These are phyloP conservation scores for Yarrowia keelungensis DNA, from an alignment of 805 yeast species.

Conservation along the genomic window DNA sequence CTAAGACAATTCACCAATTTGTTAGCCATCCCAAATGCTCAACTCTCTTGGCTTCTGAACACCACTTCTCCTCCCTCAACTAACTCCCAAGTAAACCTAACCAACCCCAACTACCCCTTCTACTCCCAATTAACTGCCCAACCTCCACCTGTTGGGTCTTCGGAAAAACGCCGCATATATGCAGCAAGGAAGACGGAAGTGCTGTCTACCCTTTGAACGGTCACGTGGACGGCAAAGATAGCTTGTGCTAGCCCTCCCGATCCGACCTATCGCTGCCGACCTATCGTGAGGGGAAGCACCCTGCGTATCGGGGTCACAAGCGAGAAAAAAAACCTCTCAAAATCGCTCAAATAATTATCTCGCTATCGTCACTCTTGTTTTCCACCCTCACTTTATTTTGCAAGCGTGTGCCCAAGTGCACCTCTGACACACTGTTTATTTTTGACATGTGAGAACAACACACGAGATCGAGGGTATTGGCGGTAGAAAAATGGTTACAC, in stretches of 20 bases:
- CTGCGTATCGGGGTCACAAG: neutral
- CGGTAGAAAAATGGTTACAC: too few species aligned
- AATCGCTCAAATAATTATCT: conserved; percentile 13
- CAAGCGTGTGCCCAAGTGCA: neutral
- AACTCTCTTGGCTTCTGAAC: too few species aligned
- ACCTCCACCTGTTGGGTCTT: neutral
- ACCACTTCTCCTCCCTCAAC: neutral
- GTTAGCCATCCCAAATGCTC: too few species aligned
- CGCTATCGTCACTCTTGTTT: neutral
- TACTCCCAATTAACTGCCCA: neutral
- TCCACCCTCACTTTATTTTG: neutral
- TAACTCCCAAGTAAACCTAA: neutral
- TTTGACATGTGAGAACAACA: neutral
- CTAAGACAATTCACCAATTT: too few species aligned
- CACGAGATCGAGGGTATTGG: too few species aligned
- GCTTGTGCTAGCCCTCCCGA: too few species aligned
- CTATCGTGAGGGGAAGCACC: conserved; percentile 4
- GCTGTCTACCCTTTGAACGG: neutral
- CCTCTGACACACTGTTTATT: neutral
- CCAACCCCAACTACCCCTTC: too few species aligned
- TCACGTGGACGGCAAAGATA: neutral
- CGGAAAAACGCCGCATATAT: conserved; percentile 31
- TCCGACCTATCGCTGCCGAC: neutral
- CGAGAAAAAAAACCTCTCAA: neutral
- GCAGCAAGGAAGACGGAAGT: conserved; percentile 20